Evolutionary conservation across 2,329 filamentous ascomycete species (phyloP).

Genomic region (Allantophomopsis lycopodina): DNA sequence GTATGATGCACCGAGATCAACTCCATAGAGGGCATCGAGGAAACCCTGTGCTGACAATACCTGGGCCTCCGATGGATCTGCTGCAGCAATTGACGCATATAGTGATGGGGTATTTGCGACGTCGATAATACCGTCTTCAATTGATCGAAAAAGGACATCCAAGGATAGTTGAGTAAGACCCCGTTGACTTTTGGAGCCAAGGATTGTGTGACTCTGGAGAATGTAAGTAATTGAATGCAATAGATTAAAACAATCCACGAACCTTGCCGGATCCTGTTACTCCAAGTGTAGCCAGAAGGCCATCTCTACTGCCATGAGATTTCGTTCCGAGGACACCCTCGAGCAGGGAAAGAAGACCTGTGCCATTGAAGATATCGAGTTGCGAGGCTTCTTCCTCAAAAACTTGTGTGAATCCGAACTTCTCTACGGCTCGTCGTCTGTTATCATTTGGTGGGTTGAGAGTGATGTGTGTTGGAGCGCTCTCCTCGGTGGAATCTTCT

Average conservation of each 20-base stretch:
- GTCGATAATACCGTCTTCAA: conserved; percentile 59
- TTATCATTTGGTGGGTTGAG: conserved; percentile 71
- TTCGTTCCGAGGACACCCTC: conserved; percentile 66
- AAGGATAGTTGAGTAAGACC: conserved; percentile 86
- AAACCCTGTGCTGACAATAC: conserved; percentile 64
- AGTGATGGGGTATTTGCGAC: conserved; percentile 40
- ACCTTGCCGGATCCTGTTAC: conserved; percentile 97
- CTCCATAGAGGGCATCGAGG: conserved; percentile 65
- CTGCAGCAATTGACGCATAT: conserved; percentile 60
- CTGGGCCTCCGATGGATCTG: conserved; percentile 70
- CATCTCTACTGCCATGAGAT: conserved; percentile 72
- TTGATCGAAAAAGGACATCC: conserved; percentile 76
- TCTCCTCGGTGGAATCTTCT: conserved; percentile 37
- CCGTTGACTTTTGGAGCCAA: conserved; percentile 75
- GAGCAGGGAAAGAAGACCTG: conserved; percentile 60
- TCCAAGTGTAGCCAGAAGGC: conserved; percentile 78
- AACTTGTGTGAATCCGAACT: conserved; percentile 86
- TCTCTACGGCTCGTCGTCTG: conserved; percentile 77
- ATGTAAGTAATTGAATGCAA: too few relatives aligned
- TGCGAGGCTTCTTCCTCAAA: conserved; percentile 81
- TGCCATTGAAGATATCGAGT: conserved; percentile 73
- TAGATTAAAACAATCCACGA: conserved; percentile 3
- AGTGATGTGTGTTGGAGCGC: conserved; percentile 56
- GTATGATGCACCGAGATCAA: conserved; percentile 40
- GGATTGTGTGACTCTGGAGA: conserved; percentile 78